These are phyloP conservation scores for Carex cristatella DNA, from an alignment of 176 grass and related monocot species.

Conservation along the genomic window DNA sequence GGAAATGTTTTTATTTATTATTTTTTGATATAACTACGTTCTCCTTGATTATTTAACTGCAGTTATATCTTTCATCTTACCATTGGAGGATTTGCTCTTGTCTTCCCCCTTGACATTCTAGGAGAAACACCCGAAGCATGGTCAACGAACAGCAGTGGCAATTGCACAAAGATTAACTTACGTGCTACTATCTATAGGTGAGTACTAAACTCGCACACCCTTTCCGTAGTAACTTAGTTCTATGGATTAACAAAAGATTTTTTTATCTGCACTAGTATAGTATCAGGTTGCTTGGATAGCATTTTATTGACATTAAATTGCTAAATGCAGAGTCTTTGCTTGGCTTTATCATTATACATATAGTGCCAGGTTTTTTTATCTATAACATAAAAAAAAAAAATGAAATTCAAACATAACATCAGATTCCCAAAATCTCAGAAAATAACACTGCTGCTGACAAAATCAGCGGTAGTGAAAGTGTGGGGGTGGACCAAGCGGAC, in stretches of 20 bases:
- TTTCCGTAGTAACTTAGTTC: neutral
- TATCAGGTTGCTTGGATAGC: neutral
- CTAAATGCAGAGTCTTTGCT: neutral
- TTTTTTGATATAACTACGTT: neutral
- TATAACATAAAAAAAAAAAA: too few relatives aligned
- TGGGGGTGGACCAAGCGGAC: too few relatives aligned
- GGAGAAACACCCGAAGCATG: constrained; percentile 28
- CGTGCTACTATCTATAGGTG: constrained; percentile 70
- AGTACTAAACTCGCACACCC: neutral
- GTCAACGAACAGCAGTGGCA: constrained; percentile 27
- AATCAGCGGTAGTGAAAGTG: too few relatives aligned
- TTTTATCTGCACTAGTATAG: neutral
- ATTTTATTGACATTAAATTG: neutral
- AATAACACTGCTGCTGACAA: too few relatives aligned
- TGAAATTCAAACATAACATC: too few relatives aligned
- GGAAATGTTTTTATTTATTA: neutral
- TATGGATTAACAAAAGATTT: neutral
- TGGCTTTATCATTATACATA: neutral
- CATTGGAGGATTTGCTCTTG: constrained; percentile 78
- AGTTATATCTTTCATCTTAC: constrained; percentile 97
- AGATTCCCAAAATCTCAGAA: too few relatives aligned
- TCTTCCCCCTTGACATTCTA: constrained; percentile 65
- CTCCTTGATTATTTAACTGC: constrained; percentile 18
- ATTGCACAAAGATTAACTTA: constrained; percentile 82
- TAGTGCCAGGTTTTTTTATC: too few relatives aligned